Base-by-base conservation (phyloP, 352 stramenopile species). In the Phytophthora meadii region DNA sequence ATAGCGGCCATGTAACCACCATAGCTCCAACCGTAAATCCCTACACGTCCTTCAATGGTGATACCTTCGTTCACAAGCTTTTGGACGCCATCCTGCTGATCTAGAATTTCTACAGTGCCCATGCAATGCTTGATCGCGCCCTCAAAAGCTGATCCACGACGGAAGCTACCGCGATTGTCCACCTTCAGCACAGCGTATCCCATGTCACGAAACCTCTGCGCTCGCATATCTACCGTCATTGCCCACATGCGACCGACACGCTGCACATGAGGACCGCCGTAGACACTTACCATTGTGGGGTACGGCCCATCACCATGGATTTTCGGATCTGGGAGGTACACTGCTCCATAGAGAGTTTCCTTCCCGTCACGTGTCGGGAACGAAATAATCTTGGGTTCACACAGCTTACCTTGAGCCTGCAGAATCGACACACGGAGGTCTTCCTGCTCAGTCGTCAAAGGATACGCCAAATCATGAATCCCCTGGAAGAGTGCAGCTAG, bases 11-110 rank as follows among this genome's bases (percentile, higher is more conserved):
- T 96, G 81, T 99, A 99, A 12, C 97, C 97, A 51, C 97, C 97
- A 82, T 99, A 99, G 62, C 92, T 98, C 97, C 97, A 99, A 46
- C 97, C 97, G 73, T 98, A 99, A 68, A 99, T 98, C 76, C 97
- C 87, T 53, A 97, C 87, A 59, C 90, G 68, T 8, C 81, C 89
- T 11, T 88, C 64, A 69, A 98, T 89, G 41, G 92, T 97, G 30
- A 98, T 76, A 46, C 95, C 93, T 64, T 97, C 76, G 9, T 78
- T 44, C 14, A 96, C 75, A 41, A 98, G 77, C 70, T 90, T 89
- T 34, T 70, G 70, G 37, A 97, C 87, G 42, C 81, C 89, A 54
- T 93, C 82, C 40, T 91, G 71, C 63, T 97, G 90, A 64, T 97
- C 91, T 30, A 87, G 70, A 58, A 97, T 84, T 74, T 97, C 91